Conservation (phyloP, 345 rosid genomes). For the Salix koriyanagi region DNA sequence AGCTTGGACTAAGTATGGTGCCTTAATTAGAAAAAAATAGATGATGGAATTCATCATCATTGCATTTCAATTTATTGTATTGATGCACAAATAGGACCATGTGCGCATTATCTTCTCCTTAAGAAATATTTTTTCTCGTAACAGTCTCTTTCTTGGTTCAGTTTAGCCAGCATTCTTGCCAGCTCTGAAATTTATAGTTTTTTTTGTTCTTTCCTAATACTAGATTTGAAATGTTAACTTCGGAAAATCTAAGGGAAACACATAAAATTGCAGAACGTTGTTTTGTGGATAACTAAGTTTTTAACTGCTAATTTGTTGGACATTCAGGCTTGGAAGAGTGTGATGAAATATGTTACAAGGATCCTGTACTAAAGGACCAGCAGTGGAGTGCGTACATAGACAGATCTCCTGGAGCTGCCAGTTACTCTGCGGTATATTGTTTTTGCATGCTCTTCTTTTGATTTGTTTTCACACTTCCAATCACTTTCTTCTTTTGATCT, state of each 20-base stretch:
- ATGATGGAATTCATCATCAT: not conserved
- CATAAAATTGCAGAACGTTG: not conserved
- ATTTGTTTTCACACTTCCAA: not conserved
- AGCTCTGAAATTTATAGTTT: not conserved
- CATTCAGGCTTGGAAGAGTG: conserved; percentile 71
- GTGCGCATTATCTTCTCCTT: not conserved
- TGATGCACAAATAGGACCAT: not conserved
- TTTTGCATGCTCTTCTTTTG: not conserved
- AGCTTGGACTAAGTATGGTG: not conserved
- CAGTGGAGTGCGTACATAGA: conserved; percentile 93
- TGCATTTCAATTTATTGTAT: not conserved
- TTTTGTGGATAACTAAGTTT: not conserved
- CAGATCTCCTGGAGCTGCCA: conserved; percentile 83
- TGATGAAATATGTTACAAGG: conserved; percentile 87
- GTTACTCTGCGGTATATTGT: conserved; percentile 62
- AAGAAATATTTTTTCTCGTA: not conserved
- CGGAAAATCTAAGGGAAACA: not conserved
- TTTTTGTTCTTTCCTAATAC: too few species aligned
- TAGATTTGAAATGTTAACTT: conserved; percentile 1
- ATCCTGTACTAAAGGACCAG: conserved; percentile 85
- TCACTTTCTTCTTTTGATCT: not conserved
- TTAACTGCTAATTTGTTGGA: conserved; percentile 18
- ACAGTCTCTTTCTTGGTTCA: not conserved
- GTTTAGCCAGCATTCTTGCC: too few species aligned
- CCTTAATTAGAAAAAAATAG: not conserved